Percentiles rank a stretch among this genome's conserved stretches.
Evolutionary conservation across 208 protist species (phyloP).

Genomic region (Leishmania tarentolae): DNA sequence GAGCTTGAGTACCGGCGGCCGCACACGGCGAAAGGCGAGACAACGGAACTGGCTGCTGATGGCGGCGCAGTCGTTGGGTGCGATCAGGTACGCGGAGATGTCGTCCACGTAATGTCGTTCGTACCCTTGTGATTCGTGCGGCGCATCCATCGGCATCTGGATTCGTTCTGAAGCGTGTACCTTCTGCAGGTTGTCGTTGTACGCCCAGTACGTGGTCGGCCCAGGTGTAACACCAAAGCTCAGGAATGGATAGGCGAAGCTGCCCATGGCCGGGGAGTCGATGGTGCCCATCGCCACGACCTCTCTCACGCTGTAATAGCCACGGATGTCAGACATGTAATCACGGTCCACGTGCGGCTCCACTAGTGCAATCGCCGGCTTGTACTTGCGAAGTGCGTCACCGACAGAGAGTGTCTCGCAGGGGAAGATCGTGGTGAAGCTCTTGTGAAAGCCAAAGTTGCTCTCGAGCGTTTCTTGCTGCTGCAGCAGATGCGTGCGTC

Average conservation of each 20-base stretch:
- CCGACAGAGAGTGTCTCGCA: slow-evolving; percentile 56
- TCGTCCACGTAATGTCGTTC: slow-evolving; percentile 54
- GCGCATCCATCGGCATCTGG: slow-evolving; percentile 73
- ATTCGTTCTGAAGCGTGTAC: slow-evolving; percentile 43
- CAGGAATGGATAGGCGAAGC: slow-evolving; percentile 71
- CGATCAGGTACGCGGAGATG: slow-evolving; percentile 59
- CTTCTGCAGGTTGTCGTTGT: slow-evolving; percentile 72
- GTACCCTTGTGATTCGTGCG: slow-evolving; percentile 71
- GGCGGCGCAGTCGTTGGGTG: slow-evolving; percentile 58
- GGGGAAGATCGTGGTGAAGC: slow-evolving; percentile 46
- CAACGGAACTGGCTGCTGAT: slow-evolving; percentile 52
- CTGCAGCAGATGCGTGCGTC: slow-evolving; percentile 33
- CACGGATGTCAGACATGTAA: slow-evolving; percentile 67
- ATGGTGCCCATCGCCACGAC: slow-evolving; percentile 64
- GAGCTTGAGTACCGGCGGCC: slow-evolving; percentile 42
- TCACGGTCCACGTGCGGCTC: slow-evolving; percentile 80
- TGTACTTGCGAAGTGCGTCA: slow-evolving; percentile 66
- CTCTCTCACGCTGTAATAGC: slow-evolving; percentile 72
- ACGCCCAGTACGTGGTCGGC: slow-evolving; percentile 70
- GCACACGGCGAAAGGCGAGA: slow-evolving; percentile 53
- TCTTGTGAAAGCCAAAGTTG: slow-evolving; percentile 21
- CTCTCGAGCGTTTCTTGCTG: slow-evolving; percentile 21
- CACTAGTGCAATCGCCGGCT: slow-evolving; percentile 60
- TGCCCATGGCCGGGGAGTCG: slow-evolving; percentile 76
- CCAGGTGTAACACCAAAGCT: slow-evolving; percentile 74